Conservation (phyloP, 2,329 filamentous ascomycete genomes). For the Coleophoma eucalyptorum region DNA sequence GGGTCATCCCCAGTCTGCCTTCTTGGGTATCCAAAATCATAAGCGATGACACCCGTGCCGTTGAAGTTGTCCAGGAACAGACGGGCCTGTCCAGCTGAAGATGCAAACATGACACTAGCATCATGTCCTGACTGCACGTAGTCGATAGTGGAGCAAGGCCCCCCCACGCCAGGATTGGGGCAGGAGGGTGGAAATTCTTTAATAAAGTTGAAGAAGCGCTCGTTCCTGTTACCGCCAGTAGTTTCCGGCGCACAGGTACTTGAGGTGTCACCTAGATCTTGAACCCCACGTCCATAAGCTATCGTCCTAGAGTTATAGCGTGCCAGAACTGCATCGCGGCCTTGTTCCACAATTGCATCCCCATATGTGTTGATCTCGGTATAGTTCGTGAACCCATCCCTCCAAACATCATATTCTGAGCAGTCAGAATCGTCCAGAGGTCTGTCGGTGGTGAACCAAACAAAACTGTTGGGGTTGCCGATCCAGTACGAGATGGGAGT, state of each 20-base stretch:
- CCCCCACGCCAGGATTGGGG: not conserved
- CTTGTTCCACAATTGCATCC: slow-evolving; percentile 21
- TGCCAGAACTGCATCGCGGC: slow-evolving; percentile 24
- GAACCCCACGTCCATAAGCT: slow-evolving; percentile 28
- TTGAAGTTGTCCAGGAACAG: slow-evolving; percentile 34
- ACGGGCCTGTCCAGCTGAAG: slow-evolving; percentile 28
- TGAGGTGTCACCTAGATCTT: slow-evolving; percentile 30
- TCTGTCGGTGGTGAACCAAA: slow-evolving; percentile 26
- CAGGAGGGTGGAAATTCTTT: slow-evolving; percentile 28
- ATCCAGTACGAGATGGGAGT: slow-evolving; percentile 27
- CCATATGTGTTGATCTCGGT: slow-evolving; percentile 13
- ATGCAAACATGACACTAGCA: slow-evolving; percentile 29
- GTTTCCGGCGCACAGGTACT: slow-evolving; percentile 26
- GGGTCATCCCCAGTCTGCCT: slow-evolving; percentile 27
- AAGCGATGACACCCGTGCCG: slow-evolving; percentile 26
- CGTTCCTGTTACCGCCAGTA: slow-evolving; percentile 29
- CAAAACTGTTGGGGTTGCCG: slow-evolving; percentile 30
- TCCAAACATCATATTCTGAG: slow-evolving; percentile 28
- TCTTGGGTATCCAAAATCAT: slow-evolving; percentile 32
- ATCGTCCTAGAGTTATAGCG: slow-evolving; percentile 30
- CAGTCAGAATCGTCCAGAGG: slow-evolving; percentile 26
- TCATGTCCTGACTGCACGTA: slow-evolving; percentile 29
- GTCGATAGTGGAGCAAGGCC: slow-evolving; percentile 30
- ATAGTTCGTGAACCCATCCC: slow-evolving; percentile 29
- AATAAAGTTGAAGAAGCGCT: slow-evolving; percentile 35